Base-by-base conservation (phyloP, 768 basidiomycete species). In the Xanthoconium stramineum region DNA sequence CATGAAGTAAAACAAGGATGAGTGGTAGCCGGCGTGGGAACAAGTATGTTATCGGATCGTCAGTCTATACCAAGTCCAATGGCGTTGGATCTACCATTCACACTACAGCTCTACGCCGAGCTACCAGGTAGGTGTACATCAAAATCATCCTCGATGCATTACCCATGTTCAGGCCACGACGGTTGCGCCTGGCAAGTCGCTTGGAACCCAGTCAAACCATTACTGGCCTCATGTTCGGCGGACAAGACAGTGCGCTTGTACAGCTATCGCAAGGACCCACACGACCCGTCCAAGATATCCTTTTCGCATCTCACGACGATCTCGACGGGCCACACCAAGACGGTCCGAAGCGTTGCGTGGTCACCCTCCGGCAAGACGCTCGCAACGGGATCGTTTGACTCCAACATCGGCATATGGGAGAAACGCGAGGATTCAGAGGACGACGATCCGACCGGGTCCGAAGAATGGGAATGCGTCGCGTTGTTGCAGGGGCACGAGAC, bases 401-500 rank as follows among this genome's bases (percentile, higher is more conserved):
- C 92, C 1, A 91, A 89, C 55, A 87, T 98, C 36, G 90, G 88
- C 2, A 79, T 98, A 37, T 98, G 94, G 94, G 92, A 92, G 65
- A 83, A 83, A 58, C 83, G 84, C 50, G 75, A 70, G 6, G 75
- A 60, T 6, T 69, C 62, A 2, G 77, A 76, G 7, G 76, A 72
- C 8, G 71, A 56, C 1, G 70, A 62, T 28, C 57, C 58, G 13
- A 65, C 65, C 20, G 69, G 65, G 9, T 61, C 64, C 46, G 80
- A 79, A 13, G 88, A 91, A 50, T 96, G 94, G 94, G 93, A 97
- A 65, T 95, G 91, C 64, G 80, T 86, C 58, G 87, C 86, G 47
- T 81, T 88, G 38, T 72, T 98, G 20, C 94, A 98, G 68, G 96
- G 97, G 0, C 97, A 98, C 68, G 96, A 98, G 69, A 94, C 87